Base-by-base conservation (phyloP, 768 basidiomycete species). In the Plicaturopsis crispa region DNA sequence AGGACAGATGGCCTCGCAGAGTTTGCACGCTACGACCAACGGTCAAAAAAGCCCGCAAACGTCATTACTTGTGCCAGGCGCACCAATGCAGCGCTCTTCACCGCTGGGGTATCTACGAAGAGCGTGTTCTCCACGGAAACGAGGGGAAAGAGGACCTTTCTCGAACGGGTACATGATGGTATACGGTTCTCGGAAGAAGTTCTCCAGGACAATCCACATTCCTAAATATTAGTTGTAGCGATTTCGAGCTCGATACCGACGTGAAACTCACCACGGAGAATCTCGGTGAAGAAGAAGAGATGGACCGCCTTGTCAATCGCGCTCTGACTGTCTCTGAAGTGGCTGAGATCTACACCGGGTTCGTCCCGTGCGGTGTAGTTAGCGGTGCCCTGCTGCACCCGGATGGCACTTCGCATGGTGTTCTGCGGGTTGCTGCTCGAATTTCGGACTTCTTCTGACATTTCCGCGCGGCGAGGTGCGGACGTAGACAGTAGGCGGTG, bases 81-180 rank as follows among this genome's bases (percentile, higher is more conserved):
- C 51, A 92, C 94, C 94, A 45, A 99, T 99, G 65, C 96, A 99
- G 32, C 96, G 80, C 60, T 99, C 96, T 66, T 99, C 96, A 17
- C 96, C 96, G 46, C 84, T 93, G 11, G 96, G 91, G 62, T 99
- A 99, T 50, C 96, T 70, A 42, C 96, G 80, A 44, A 99, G 66
- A 21, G 96, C 96, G 62, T 99, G 96, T 62, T 99, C 96, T 33
- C 96, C 96, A 54, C 96, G 83, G 72, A 99, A 99, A 44, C 96
- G 88, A 35, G 96, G 92, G 20, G 92, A 96, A 34, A 98, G 65
- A 17, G 96, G 96, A 23, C 96, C 96, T 60, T 98, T 98, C 67
- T 99, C 96, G 50, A 91, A 96, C 4, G 92, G 93, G 58, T 91
- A 91, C 84, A 84, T 92, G 70, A 97, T 97, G 22, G 94, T 99